phyloP scores from a whole-genome alignment of 768 basidiomycete species.

The Auricularia sp. region DNA sequence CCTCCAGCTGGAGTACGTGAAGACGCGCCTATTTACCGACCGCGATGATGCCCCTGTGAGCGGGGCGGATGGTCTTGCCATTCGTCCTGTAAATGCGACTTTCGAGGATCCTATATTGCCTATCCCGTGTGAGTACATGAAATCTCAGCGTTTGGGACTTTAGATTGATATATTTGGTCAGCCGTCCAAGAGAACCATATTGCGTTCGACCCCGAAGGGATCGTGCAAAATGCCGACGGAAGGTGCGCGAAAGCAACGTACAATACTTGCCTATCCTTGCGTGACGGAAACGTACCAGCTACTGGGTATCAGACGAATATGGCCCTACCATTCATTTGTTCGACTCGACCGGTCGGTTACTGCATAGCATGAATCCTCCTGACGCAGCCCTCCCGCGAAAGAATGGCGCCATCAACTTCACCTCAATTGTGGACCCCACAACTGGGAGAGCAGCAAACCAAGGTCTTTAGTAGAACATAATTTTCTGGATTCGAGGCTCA shows the following conservation, averaged over 20 bases:
- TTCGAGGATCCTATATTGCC: constrained; percentile 9
- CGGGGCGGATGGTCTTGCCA: constrained; percentile 44
- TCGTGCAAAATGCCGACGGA: constrained; percentile 49
- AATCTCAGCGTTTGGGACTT: no score
- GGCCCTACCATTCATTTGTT: constrained; percentile 57
- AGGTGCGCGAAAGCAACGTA: constrained; percentile 27
- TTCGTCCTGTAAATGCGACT: constrained; percentile 31
- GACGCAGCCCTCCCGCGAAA: constrained; percentile 41
- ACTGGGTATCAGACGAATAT: constrained; percentile 62
- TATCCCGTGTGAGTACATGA: constrained; percentile 26
- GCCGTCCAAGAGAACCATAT: constrained; percentile 26
- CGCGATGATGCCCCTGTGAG: constrained; percentile 36
- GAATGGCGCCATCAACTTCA: constrained; percentile 42
- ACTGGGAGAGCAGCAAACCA: constrained; percentile 49
- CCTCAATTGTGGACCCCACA: constrained; percentile 34
- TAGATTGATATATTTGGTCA: background rate
- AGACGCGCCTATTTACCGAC: constrained; percentile 43
- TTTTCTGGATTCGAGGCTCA: background rate
- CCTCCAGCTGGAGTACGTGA: constrained; percentile 38
- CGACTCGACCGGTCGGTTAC: constrained; percentile 34
- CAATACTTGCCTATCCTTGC: background rate
- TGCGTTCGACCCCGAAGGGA: constrained; percentile 47
- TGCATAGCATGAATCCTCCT: constrained; percentile 51
- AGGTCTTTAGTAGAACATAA: constrained; percentile 23
- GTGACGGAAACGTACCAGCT: constrained; percentile 23